Evolutionary conservation across 1,284 basidiomycete species (phyloP).

Genomic region (Heterobasidion occidentale): DNA sequence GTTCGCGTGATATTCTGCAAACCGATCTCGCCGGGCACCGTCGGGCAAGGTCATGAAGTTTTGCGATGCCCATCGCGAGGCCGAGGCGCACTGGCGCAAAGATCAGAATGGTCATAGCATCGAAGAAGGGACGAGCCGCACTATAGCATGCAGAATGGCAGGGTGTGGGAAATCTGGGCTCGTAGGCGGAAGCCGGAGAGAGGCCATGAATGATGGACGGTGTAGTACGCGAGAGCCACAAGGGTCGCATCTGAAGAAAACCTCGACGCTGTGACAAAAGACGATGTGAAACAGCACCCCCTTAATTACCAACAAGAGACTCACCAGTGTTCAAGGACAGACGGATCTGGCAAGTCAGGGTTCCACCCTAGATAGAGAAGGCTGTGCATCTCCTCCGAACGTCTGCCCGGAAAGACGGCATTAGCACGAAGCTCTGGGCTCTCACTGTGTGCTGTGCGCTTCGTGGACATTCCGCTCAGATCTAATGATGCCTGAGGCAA

Average conservation of each 20-base stretch:
- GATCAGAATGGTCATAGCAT: conserved; percentile 4
- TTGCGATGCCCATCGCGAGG: conserved; percentile 73
- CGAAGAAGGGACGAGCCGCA: conserved; percentile 17
- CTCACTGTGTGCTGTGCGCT: conserved; percentile 35
- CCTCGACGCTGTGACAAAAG: conserved; percentile 48
- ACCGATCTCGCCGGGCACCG: conserved; percentile 67
- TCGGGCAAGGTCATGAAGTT: conserved; percentile 59
- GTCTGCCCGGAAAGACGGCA: conserved; percentile 5
- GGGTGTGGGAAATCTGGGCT: conserved; percentile 76
- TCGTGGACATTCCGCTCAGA: conserved; percentile 33
- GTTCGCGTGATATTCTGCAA: conserved; percentile 77
- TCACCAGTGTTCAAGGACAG: conserved; percentile 65
- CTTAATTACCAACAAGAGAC: conserved; percentile 5
- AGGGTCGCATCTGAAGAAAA: conserved; percentile 78
- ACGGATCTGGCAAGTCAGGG: conserved; percentile 68
- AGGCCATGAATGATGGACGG: conserved; percentile 67
- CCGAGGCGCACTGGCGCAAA: conserved; percentile 62
- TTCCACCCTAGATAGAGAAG: conserved; percentile 74
- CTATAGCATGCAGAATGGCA: conserved; percentile 77
- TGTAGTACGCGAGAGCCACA: conserved; percentile 76
- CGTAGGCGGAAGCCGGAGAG: conserved; percentile 66
- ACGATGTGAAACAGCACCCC: conserved; percentile 2
- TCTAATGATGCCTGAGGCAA: conserved; percentile 41
- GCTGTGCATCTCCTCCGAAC: conserved; percentile 48
- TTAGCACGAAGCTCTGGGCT: conserved; percentile 37